Evolutionary conservation across 2,329 filamentous ascomycete species (phyloP).

Genomic region (Whalleya microplaca): DNA sequence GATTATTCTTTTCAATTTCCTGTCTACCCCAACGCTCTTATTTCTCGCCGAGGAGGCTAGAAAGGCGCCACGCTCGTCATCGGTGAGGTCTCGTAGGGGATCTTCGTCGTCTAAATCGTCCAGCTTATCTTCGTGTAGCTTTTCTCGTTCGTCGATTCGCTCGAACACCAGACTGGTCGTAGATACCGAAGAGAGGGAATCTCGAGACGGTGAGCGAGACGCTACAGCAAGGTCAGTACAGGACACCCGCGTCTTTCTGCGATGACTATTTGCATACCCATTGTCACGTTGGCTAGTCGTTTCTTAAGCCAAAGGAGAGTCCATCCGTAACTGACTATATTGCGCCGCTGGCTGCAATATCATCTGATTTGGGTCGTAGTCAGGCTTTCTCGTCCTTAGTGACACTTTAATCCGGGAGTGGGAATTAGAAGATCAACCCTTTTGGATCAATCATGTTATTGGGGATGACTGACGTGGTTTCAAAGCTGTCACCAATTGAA

Average conservation of each 20-base stretch:
- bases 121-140: constrained; percentile 38
- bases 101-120: constrained; percentile 50
- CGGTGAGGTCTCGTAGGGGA: constrained; percentile 45
- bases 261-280: not conserved
- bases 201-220: constrained; percentile 50
- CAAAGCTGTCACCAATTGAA: not conserved
- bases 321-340: not conserved
- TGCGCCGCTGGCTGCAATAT: not conserved
- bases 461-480: not conserved
- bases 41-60: constrained; percentile 44
- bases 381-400: no score
- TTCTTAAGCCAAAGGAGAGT: not conserved
- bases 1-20: constrained; percentile 63
- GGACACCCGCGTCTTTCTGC: not conserved
- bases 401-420: no score
- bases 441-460: not conserved
- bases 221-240: constrained; percentile 11
- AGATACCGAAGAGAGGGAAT: constrained; percentile 76
- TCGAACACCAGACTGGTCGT: constrained; percentile 85
- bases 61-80: constrained; percentile 57
- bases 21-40: constrained; percentile 64
- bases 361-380: no score
- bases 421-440: not conserved
- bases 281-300: not conserved
- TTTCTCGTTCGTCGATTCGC: constrained; percentile 65